These are phyloP conservation scores for Fusarium sterilihyphosum DNA, from an alignment of 2,329 filamentous ascomycete species.

Conservation along the genomic window DNA sequence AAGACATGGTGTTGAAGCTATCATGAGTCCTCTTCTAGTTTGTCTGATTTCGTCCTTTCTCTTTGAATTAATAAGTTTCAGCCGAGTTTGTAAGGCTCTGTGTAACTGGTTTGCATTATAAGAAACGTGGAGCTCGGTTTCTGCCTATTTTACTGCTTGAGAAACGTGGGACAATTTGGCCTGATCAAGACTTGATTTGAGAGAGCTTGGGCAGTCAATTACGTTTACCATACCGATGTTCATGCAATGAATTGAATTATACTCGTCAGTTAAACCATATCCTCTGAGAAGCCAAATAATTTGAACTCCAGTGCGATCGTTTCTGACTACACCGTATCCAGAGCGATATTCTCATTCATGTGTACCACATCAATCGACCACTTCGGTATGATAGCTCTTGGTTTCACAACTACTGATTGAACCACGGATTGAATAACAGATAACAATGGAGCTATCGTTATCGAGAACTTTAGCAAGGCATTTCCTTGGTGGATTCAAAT, in stretches of 20 bases:
- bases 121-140: not conserved
- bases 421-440: not conserved
- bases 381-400: not conserved
- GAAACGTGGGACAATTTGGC: not conserved
- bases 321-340: not conserved
- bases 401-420: not conserved
- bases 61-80: not conserved
- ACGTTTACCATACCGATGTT: not conserved
- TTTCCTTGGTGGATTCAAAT: not conserved
- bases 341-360: not conserved
- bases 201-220: not conserved
- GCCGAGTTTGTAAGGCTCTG: not conserved
- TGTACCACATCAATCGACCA: not conserved
- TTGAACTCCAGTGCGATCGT: not conserved
- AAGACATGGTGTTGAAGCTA: not conserved
- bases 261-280: too few species aligned
- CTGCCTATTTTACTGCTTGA: not conserved
- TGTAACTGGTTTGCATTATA: not conserved
- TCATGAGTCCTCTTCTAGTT: slow-evolving; percentile 1
- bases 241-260: too few species aligned
- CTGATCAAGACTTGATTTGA: not conserved
- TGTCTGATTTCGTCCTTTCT: not conserved
- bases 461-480: not conserved
- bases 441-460: too few species aligned
- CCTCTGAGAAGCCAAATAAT: not conserved